Percentiles rank a stretch among this genome's conserved stretches.
phyloP scores from a whole-genome alignment of 2,329 filamentous ascomycete genomes.

The Diaporthe australafricana region DNA sequence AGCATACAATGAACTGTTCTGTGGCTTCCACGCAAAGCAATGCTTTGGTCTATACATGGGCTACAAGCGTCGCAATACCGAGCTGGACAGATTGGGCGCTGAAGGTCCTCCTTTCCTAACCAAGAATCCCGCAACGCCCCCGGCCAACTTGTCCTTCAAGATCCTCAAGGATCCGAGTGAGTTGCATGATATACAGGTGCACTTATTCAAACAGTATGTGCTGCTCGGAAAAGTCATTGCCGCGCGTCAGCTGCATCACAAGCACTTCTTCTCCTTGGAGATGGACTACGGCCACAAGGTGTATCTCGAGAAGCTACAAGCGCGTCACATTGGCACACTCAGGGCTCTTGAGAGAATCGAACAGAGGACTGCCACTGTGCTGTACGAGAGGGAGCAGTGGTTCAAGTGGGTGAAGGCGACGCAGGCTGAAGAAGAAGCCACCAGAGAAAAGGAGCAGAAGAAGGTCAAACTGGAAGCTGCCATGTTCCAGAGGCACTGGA shows the following conservation, averaged over 20 bases:
- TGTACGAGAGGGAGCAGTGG: constrained; percentile 60
- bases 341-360: constrained; percentile 56
- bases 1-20: constrained; percentile 55
- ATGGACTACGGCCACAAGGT: constrained; percentile 48
- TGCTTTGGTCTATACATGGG: constrained; percentile 59
- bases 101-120: constrained; percentile 52
- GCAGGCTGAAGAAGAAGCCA: constrained; percentile 57
- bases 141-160: constrained; percentile 54
- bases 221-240: constrained; percentile 40
- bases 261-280: constrained; percentile 46
- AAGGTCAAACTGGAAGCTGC: constrained; percentile 61
- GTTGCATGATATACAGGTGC: constrained; percentile 52
- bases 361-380: constrained; percentile 53
- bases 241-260: constrained; percentile 41
- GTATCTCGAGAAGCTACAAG: constrained; percentile 46
- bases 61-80: constrained; percentile 59
- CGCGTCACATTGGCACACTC: constrained; percentile 46
- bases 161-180: constrained; percentile 50
- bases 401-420: constrained; percentile 58
- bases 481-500: constrained; percentile 59
- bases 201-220: constrained; percentile 51
- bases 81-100: constrained; percentile 52
- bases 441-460: constrained; percentile 59
- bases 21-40: constrained; percentile 54
- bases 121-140: constrained; percentile 45